Evolutionary conservation across 768 basidiomycete species (phyloP), one percentile per base, ranked within the genome.

Genomic region (Pholiota molesta): DNA sequence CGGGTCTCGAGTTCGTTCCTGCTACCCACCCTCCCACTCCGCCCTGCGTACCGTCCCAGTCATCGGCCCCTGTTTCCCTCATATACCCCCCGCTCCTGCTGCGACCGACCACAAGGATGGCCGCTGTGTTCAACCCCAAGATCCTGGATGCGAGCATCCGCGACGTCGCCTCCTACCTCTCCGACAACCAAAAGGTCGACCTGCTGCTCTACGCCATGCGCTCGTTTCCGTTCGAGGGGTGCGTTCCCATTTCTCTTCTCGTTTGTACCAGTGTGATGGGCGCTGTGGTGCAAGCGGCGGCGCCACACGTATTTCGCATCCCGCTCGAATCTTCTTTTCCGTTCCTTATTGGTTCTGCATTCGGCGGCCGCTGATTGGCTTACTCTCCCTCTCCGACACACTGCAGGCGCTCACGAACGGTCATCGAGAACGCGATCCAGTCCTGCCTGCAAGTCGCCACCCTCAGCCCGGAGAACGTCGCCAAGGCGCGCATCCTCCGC

Each of bases 171-270:
- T 76, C 77, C 7, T 81, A 79, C 61, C 78, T 91, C 35, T 78
- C 82, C 4, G 83, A 88, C 70, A 82, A 82, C 65, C 83, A 90
- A 70, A 91, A 91, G 72, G 87, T 83, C 19, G 88, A 88, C 60
- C 80, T 91, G 39, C 76, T 94, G 57, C 73, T 94, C 53, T 87
- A 91, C 65, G 93, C 92, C n/a, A 86, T 95, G 82, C 87, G 89
- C 65, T 89, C 89, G 68, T 84, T 97, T 62, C 86, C 88, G 55
- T 79, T 82, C 52, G 88, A 93, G 61, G 82, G 87, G 87, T 90
- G 71, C 39, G 84, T 73, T 6, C 14, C 19, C 5, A 3, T 19
- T 35, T 31, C n/a, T 9, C 9, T 37, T 37, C 11, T 37, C 35
- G 35, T 37, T 37, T 13, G 26, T 37, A n/a, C n/a, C n/a, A 1